Evolutionary conservation across 2,329 filamentous ascomycete species (phyloP), one percentile per base, ranked within the genome.

Genomic region (Amauroascus verrucosus): DNA sequence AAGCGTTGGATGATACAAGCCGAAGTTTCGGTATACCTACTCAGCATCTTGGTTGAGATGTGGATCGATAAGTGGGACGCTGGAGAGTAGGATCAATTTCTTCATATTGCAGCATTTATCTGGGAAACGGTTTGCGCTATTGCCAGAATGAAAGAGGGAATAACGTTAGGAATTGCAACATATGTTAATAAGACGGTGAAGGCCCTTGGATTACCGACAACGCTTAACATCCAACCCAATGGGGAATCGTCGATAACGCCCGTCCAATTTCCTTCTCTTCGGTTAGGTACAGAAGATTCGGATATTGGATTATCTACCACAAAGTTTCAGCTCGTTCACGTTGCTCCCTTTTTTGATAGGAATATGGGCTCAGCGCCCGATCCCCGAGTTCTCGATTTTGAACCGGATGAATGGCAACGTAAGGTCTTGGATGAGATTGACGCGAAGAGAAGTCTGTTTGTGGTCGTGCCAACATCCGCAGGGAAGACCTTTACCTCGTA

Each of bases 401-500:
- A 82, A 3, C 86, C 86, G 1, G 86, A 91, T 70, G 79, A 77
- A 2, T 91, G 86, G 86, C 86, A 91, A 67, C 72, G 83, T 53
- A 74, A 80, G 35, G 85, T 90, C 0, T 73, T 91, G 0, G 84
- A 91, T 57, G 78, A 80, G 37, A 82, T 90, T 35, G 86, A 91
- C 64, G 75, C 75, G 0, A 74, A 85, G 51, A 78, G 82, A 58
- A 88, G 84, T 59, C 70, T 88, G 0, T 82, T 90, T 55, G 84
- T 88, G 0, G 81, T 90, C 7, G 86, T 86, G 0, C 86, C 86
- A 0, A 91, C 86, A 0, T 86, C 82, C 22, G 83, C 86, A 0
- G 86, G 86, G 58, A 91, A 90, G 66, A 91, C 86, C 0, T 91
- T 90, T 65, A 90, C 90, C 55, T 85, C 81, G 64, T 66, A 51